phyloP scores from a whole-genome alignment of 306 rosid species.

The Vachellia collinsii region DNA sequence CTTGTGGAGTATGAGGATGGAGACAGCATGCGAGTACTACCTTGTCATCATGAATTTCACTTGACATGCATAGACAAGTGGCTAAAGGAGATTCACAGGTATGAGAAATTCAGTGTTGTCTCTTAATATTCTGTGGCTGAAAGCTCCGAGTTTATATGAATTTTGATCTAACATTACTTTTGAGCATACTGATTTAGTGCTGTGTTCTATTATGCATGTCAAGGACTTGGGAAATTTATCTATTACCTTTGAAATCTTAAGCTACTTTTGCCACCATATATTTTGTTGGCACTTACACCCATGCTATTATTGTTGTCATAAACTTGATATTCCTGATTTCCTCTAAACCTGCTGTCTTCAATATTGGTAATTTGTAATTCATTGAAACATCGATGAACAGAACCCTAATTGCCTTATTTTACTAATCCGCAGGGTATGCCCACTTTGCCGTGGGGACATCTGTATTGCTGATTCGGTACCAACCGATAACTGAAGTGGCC shows the following conservation, averaged over 20 bases:
- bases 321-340: slow-evolving; percentile 7
- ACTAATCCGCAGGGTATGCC: slow-evolving; percentile 83
- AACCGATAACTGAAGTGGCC: slow-evolving; percentile 49
- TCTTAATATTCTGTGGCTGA: slow-evolving; percentile 18
- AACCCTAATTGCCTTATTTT: not conserved
- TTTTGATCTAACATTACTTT: not conserved
- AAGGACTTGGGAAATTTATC: slow-evolving; percentile 11
- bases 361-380: slow-evolving; percentile 16
- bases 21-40: slow-evolving; percentile 83
- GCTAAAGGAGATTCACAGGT: slow-evolving; percentile 99
- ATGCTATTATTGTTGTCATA: slow-evolving; percentile 6
- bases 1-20: slow-evolving; percentile 99
- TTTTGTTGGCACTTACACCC: not conserved
- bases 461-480: slow-evolving; percentile 66
- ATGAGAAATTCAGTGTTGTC: slow-evolving; percentile 19
- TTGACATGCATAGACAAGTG: slow-evolving; percentile 93
- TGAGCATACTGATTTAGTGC: slow-evolving; percentile 4
- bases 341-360: not conserved
- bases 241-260: not conserved
- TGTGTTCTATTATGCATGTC: slow-evolving; percentile 8
- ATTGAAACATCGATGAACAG: not conserved
- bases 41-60: slow-evolving; percentile 95
- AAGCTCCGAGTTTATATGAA: slow-evolving; percentile 1
- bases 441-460: slow-evolving; percentile 88
- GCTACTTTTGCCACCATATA: not conserved